Base-by-base conservation (phyloP, 83 land plant species). In the Isoetes engelmannii region DNA sequence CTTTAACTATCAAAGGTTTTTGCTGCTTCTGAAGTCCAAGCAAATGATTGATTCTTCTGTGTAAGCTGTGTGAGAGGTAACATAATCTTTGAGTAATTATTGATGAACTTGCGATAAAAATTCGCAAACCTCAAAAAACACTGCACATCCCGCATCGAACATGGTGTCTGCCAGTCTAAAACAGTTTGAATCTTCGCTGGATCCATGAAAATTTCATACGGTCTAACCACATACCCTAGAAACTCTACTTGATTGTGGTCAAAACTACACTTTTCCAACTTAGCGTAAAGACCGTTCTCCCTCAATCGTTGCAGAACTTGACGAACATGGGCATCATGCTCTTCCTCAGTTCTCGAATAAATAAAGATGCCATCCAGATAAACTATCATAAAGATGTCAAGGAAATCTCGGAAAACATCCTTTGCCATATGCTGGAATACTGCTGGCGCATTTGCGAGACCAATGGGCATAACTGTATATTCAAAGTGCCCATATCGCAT, bases 51-150 rank as follows among this genome's bases (percentile, higher is more conserved):
- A 10, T 65, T 45, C 1, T 65, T 65, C 0, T 42, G 9, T 65
- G 68, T 43, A 13, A 65, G 68, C 3, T 45, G 58, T 9, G 62
- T 65, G 57, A 80, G 4, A 65, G 68, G 68, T 3, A 65, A 45
- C 7, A 65, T 3, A 4, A 65, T 4, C 57, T 45, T 45, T 44
- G 68, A 65, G 45, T 4, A 65, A 42, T 65, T 60, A 0, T 3
- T 9, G 62, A 65, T 65, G 68, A 65, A 65, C n/a, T 65, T 42
- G 4, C 1, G 68, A 17, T 65, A 4, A 61, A 65, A 65, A 44
- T 65, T 44, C 1, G 41, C 57, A 13, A 44, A 13, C 2, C 58
- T 70, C 5, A 77, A 51, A 45, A 80, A 80, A 20, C 74, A 72
- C 6, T 69, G 47, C 13, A 80, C 61, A 42, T 65, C 3, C 10